phyloP scores from a whole-genome alignment of 306 rosid species.

The Arachis hypogaea region DNA sequence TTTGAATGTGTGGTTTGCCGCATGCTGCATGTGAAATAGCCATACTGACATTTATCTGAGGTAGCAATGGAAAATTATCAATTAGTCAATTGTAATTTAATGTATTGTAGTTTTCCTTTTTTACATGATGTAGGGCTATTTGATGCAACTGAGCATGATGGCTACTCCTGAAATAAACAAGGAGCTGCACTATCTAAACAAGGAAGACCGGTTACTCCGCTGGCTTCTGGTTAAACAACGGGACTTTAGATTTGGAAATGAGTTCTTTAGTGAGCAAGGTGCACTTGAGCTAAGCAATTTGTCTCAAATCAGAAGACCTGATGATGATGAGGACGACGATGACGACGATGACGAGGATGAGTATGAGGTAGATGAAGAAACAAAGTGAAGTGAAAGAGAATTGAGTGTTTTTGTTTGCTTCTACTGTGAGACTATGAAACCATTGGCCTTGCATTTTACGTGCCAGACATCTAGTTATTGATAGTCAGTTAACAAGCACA shows the following conservation, averaged over 20 bases:
- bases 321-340: background rate
- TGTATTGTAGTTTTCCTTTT: constrained; percentile 7
- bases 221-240: constrained; percentile 76
- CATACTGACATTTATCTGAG: background rate
- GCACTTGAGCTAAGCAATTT: constrained; percentile 33
- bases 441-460: background rate
- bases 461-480: background rate
- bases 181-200: constrained; percentile 91
- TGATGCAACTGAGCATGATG: constrained; percentile 98
- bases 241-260: constrained; percentile 47
- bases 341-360: constrained; percentile 24
- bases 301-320: background rate
- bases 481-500: background rate
- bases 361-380: constrained; percentile 26
- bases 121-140: constrained; percentile 61
- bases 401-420: constrained; percentile 3
- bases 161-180: constrained; percentile 86
- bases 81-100: constrained; percentile 14
- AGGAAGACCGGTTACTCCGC: constrained; percentile 83
- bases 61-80: constrained; percentile 5
- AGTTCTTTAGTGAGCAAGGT: constrained; percentile 48
- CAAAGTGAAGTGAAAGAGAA: background rate
- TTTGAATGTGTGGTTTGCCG: constrained; percentile 4
- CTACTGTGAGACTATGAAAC: background rate
- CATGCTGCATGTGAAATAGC: constrained; percentile 9